These are phyloP conservation scores for Boeremia lycopersici DNA, from an alignment of 2,329 filamentous ascomycete species.

Conservation along the genomic window DNA sequence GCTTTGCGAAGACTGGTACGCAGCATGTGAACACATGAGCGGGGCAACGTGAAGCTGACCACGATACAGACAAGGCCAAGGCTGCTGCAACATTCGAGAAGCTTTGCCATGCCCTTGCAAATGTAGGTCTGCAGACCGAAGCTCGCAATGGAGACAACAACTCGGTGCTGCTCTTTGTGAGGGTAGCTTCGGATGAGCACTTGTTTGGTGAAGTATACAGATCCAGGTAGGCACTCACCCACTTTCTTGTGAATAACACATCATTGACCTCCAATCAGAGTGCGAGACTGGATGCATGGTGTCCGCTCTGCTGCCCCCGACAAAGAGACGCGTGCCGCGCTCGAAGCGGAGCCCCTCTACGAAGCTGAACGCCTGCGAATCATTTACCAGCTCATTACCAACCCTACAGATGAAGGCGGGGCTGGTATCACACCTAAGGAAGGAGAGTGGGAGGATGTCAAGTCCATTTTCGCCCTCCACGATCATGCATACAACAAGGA, in stretches of 20 bases:
- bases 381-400: constrained; percentile 76
- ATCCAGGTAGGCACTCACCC: constrained; percentile 61
- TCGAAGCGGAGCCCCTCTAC: constrained; percentile 76
- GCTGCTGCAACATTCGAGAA: constrained; percentile 78
- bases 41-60: constrained; percentile 20
- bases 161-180: constrained; percentile 82
- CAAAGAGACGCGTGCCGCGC: constrained; percentile 70
- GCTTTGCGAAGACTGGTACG: constrained; percentile 71
- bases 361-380: constrained; percentile 88
- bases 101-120: constrained; percentile 75
- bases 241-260: not conserved
- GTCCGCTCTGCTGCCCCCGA: constrained; percentile 78
- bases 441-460: constrained; percentile 57
- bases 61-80: constrained; percentile 64
- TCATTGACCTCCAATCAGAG: constrained; percentile 54
- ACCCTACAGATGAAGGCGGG: constrained; percentile 54
- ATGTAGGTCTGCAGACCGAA: constrained; percentile 84
- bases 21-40: not conserved
- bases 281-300: constrained; percentile 93
- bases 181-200: constrained; percentile 75
- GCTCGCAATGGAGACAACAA: constrained; percentile 78
- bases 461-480: constrained; percentile 57
- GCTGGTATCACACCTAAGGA: constrained; percentile 59
- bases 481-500: constrained; percentile 59
- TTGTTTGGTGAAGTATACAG: constrained; percentile 83